Percentiles rank a stretch among this genome's conserved stretches.
phyloP scores from a whole-genome alignment of 1,139 yeast species.

The Candida sp. region DNA sequence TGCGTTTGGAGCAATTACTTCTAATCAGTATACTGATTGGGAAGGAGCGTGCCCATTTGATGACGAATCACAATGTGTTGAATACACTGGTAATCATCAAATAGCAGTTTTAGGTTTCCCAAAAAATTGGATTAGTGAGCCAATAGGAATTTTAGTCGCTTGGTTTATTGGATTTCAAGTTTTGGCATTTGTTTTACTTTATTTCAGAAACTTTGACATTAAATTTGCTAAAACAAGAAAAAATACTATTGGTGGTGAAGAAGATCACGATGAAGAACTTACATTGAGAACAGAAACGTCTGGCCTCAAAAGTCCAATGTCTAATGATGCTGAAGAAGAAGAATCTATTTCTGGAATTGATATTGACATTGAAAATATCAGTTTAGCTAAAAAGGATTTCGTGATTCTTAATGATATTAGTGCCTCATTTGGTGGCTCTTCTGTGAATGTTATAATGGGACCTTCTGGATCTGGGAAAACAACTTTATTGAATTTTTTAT shows the following conservation, averaged over 20 bases:
- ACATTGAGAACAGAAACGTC: too few species aligned
- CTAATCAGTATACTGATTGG: constrained; percentile 65
- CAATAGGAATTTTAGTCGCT: constrained; percentile 57
- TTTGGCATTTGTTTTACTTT: constrained; percentile 44
- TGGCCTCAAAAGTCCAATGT: too few species aligned
- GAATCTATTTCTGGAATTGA: too few species aligned
- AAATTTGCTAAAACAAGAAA: constrained; percentile 44
- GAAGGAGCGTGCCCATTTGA: constrained; percentile 54
- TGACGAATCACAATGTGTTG: constrained; percentile 23
- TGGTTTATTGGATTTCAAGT: constrained; percentile 58
- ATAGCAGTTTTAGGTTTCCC: constrained; percentile 61
- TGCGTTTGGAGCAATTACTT: constrained; percentile 64
- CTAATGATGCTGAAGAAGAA: too few species aligned
- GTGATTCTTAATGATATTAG: constrained; percentile 42
- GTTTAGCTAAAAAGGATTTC: too few species aligned
- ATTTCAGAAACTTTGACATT: constrained; percentile 50
- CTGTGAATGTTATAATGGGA: constrained; percentile 83
- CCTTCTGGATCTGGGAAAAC: constrained; percentile 90
- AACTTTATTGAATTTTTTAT: constrained; percentile 62
- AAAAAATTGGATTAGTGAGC: constrained; percentile 62
- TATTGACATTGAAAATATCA: too few species aligned
- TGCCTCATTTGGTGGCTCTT: constrained; percentile 57
- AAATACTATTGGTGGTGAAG: constrained; percentile 31
- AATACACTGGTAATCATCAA: constrained; percentile 54
- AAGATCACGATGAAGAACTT: constrained; percentile 12